These are phyloP conservation scores for Aureobasidium sp. DNA, from an alignment of 2,329 filamentous ascomycete species.

Conservation along the genomic window DNA sequence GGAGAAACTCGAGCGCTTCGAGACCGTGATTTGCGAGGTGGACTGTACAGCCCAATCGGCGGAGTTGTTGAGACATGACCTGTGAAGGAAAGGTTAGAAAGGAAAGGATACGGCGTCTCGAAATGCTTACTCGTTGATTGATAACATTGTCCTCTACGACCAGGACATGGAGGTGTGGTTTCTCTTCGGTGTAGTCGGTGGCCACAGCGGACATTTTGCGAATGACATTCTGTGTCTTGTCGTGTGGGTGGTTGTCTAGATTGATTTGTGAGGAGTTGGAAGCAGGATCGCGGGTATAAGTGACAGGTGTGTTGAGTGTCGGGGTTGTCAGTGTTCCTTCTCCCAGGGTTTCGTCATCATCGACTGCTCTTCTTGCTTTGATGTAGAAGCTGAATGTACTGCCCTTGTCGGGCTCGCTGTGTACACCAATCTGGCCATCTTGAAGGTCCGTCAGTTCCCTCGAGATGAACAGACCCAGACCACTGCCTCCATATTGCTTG, in stretches of 20 bases:
- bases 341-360: not conserved
- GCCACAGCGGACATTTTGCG: not conserved
- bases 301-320: not conserved
- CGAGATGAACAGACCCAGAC: slow-evolving; percentile 60
- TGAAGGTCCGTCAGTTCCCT: slow-evolving; percentile 58
- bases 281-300: not conserved
- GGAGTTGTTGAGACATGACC: slow-evolving; percentile 22
- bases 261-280: not conserved
- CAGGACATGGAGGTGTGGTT: slow-evolving; percentile 14
- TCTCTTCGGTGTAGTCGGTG: not conserved
- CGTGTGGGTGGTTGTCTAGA: not conserved
- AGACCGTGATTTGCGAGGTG: slow-evolving; percentile 21
- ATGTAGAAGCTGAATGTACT: slow-evolving; percentile 60
- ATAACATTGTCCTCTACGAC: slow-evolving; percentile 24
- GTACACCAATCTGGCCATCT: slow-evolving; percentile 57
- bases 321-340: not conserved
- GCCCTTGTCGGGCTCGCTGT: slow-evolving; percentile 48
- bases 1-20: slow-evolving; percentile 21
- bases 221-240: not conserved
- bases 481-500: slow-evolving; percentile 59
- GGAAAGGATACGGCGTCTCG: too few species aligned
- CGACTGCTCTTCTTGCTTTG: slow-evolving; percentile 41
- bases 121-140: slow-evolving; percentile 15
- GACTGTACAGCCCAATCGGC: slow-evolving; percentile 21
- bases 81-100: not conserved